phyloP scores from a whole-genome alignment of 176 grass and related monocot species.

The Ananas comosus region DNA sequence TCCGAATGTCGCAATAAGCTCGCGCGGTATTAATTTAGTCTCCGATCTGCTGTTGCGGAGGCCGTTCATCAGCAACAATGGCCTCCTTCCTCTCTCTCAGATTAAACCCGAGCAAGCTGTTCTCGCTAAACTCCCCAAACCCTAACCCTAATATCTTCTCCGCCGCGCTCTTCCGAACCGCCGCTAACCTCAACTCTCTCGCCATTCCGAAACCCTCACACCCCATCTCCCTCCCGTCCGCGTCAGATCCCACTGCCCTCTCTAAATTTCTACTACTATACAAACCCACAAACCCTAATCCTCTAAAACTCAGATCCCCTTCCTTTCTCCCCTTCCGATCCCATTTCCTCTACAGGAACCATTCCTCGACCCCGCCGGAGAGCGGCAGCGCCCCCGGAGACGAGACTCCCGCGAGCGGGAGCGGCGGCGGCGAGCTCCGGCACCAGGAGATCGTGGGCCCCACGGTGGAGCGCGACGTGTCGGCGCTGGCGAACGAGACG shows the following conservation, averaged over 20 bases:
- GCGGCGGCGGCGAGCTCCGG: constrained; percentile 17
- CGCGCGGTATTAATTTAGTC: background rate
- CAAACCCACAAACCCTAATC: background rate
- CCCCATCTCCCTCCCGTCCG: constrained; percentile 10
- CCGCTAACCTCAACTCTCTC: background rate
- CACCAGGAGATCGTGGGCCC: constrained; percentile 95
- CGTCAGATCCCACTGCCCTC: constrained; percentile 16
- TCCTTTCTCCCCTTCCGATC: constrained; percentile 1
- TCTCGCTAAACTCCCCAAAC: background rate
- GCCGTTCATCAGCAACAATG: background rate
- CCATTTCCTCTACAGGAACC: background rate
- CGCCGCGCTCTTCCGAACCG: background rate
- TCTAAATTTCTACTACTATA: background rate
- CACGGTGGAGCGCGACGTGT: constrained; percentile 79
- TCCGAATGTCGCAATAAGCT: background rate
- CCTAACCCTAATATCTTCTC: constrained; percentile 8
- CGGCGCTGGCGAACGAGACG: constrained; percentile 70
- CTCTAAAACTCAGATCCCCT: background rate
- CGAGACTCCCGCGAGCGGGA: background rate
- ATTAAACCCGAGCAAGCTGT: constrained; percentile 3
- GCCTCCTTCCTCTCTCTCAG: constrained; percentile 11
- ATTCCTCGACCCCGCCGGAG: constrained; percentile 6
- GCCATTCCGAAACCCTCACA: constrained; percentile 1
- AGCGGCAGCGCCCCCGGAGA: constrained; percentile 5
- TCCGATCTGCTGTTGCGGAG: background rate